phyloP scores from a whole-genome alignment of 345 rosid species.

The Xanthoceras sorbifolium region DNA sequence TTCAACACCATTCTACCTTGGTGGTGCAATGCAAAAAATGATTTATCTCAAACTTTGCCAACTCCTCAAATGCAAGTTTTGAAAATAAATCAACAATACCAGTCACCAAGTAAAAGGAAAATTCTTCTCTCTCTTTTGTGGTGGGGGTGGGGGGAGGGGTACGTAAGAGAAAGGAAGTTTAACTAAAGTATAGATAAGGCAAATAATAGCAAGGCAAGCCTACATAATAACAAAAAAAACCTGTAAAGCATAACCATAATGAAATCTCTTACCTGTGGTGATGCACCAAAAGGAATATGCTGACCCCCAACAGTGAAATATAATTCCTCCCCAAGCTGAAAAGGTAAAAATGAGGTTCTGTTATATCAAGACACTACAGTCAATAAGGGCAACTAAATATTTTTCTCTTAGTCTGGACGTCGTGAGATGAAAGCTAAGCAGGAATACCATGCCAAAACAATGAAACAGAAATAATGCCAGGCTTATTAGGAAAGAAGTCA shows the following conservation, averaged over 20 bases:
- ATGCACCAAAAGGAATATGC: conserved; percentile 91
- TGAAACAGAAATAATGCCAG: not conserved
- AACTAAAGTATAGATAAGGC: not conserved
- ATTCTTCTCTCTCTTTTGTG: not conserved
- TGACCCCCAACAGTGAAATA: conserved; percentile 85
- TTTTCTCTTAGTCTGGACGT: not conserved
- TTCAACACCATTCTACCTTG: not conserved
- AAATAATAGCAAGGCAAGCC: not conserved
- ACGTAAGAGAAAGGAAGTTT: not conserved
- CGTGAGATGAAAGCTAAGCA: conserved; percentile 15
- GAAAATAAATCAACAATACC: not conserved
- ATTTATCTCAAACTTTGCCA: not conserved
- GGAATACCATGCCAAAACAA: not conserved
- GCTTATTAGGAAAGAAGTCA: conserved; percentile 23
- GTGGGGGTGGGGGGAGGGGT: not conserved
- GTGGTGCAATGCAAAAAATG: not conserved
- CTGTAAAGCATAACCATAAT: conserved; percentile 2
- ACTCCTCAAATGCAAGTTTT: not conserved
- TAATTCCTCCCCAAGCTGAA: conserved; percentile 86
- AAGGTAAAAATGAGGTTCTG: conserved; percentile 8
- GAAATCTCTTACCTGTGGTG: conserved; percentile 78
- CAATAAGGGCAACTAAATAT: not conserved
- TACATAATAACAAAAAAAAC: not conserved
- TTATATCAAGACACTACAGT: conserved; percentile 3
- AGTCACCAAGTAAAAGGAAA: not conserved